phyloP scores from a whole-genome alignment of 2,329 filamentous ascomycete species.

The Fusarium burgessii region DNA sequence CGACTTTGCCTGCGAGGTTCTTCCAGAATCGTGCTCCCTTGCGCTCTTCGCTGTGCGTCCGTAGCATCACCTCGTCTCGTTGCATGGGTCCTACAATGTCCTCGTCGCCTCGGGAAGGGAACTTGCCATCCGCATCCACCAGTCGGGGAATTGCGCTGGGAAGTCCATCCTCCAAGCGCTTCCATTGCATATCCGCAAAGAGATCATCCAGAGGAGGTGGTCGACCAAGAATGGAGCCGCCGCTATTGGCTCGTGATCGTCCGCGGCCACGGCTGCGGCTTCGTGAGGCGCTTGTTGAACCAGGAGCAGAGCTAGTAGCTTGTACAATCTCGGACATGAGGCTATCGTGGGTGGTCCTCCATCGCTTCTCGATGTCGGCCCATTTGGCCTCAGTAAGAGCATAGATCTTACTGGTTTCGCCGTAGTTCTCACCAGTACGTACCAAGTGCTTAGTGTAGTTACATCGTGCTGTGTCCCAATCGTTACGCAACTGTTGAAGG shows the following conservation, averaged over 20 bases:
- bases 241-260: constrained; percentile 55
- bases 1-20: constrained; percentile 61
- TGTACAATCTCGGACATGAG: constrained; percentile 67
- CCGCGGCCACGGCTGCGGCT: constrained; percentile 56
- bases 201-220: constrained; percentile 53
- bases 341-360: constrained; percentile 77
- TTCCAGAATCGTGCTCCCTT: constrained; percentile 62
- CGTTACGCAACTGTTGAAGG: constrained; percentile 73
- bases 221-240: constrained; percentile 55
- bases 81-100: constrained; percentile 96
- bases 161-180: constrained; percentile 65
- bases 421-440: constrained; percentile 90
- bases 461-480: constrained; percentile 85
- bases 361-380: constrained; percentile 80
- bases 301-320: constrained; percentile 47
- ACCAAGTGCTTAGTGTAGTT: constrained; percentile 93
- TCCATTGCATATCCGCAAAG: constrained; percentile 58
- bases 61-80: constrained; percentile 66
- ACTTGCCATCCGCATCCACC: constrained; percentile 82
- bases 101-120: constrained; percentile 87
- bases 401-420: constrained; percentile 89
- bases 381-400: constrained; percentile 89
- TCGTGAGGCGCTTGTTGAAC: constrained; percentile 48
- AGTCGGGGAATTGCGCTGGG: constrained; percentile 76
- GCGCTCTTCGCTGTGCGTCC: constrained; percentile 59